Conservation (phyloP, 2,329 filamentous ascomycete species). For the Periconia sp. region DNA sequence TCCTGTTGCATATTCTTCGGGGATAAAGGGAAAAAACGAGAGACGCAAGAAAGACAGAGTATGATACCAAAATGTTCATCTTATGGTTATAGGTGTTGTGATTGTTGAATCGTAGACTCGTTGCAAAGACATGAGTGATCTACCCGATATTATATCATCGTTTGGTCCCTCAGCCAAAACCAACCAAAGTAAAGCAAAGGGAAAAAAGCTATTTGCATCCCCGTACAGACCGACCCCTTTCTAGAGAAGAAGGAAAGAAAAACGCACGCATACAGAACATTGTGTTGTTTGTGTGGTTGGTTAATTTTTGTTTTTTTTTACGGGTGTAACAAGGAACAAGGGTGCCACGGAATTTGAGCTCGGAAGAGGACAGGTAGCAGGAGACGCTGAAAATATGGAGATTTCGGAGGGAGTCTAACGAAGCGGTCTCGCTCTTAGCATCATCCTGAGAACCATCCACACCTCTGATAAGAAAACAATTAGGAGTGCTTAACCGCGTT, state of each 20-base stretch:
- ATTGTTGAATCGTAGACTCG: conserved; percentile 17
- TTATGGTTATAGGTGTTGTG: too few relatives aligned
- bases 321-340: background rate
- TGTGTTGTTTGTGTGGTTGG: background rate
- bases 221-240: background rate
- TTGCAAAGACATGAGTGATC: conserved; percentile 14
- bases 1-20: too few relatives aligned
- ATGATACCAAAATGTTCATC: too few relatives aligned
- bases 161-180: too few relatives aligned
- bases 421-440: conserved; percentile 34
- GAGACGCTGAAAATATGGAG: conserved; percentile 36
- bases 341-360: background rate
- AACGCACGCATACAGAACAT: conserved; percentile 7
- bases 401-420: conserved; percentile 40
- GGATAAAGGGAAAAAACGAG: too few relatives aligned
- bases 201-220: background rate
- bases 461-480: conserved; percentile 28
- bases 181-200: background rate
- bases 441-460: conserved; percentile 35
- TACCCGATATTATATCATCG: conserved; percentile 11
- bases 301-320: background rate
- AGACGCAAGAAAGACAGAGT: too few relatives aligned
- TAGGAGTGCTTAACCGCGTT: conserved; percentile 31
- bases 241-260: background rate
- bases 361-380: background rate